Evolutionary conservation across 352 stramenopile species (phyloP).

Genomic region (Phytophthora macrochlamydospora): DNA sequence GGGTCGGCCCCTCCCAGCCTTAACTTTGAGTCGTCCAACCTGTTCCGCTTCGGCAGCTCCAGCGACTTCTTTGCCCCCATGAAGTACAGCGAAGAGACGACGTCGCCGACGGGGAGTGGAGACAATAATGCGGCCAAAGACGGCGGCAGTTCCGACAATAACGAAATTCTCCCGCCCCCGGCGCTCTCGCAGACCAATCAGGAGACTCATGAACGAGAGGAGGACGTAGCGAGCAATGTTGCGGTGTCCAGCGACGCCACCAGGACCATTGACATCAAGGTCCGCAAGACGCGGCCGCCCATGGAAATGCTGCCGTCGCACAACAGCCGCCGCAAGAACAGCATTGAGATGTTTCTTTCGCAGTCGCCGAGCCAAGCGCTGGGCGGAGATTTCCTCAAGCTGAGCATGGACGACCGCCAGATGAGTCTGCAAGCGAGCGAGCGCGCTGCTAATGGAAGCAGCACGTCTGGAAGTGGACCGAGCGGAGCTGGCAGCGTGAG

Average conservation of each 20-base stretch:
- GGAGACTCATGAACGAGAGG: constrained; percentile 26
- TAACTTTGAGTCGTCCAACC: constrained; percentile 48
- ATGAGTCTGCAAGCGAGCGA: constrained; percentile 40
- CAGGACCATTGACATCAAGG: constrained; percentile 21
- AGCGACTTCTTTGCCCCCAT: constrained; percentile 56
- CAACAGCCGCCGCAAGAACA: constrained; percentile 75
- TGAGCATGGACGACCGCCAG: constrained; percentile 70
- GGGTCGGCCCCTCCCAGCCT: constrained; percentile 21
- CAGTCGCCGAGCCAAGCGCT: constrained; percentile 82
- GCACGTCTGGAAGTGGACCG: constrained; percentile 6
- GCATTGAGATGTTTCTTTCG: constrained; percentile 89
- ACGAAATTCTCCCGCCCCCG: constrained; percentile 35
- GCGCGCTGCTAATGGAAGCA: constrained; percentile 13
- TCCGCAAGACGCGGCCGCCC: constrained; percentile 15
- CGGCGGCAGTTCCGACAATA: constrained; percentile 21
- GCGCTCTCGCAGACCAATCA: constrained; percentile 56
- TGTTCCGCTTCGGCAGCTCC: constrained; percentile 53
- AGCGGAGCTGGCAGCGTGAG: constrained; percentile 12
- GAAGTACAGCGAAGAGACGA: constrained; percentile 47
- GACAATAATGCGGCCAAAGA: constrained; percentile 7
- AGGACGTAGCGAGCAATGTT: constrained; percentile 8
- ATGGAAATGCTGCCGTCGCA: constrained; percentile 37
- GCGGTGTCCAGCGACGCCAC: constrained; percentile 9
- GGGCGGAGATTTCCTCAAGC: constrained; percentile 77
- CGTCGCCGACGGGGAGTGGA: constrained; percentile 21